Percentiles rank a stretch among this genome's conserved stretches.
phyloP scores from a whole-genome alignment of 1,284 basidiomycete species.

The Polyporus tsugae region DNA sequence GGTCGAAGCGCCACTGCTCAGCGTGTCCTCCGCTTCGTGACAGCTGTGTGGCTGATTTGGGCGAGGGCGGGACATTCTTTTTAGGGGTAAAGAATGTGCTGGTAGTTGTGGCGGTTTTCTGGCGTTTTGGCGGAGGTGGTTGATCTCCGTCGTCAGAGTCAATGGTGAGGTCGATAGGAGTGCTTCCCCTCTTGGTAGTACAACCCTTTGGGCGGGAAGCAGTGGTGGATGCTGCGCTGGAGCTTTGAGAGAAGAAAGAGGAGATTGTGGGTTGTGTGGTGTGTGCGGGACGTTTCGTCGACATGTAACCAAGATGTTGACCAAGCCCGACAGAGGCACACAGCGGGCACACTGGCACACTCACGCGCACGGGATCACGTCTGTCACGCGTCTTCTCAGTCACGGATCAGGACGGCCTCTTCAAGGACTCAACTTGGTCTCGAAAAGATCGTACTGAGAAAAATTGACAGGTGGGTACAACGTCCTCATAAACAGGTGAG shows the following conservation, averaged over 20 bases:
- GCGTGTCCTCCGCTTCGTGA: slow-evolving; percentile 29
- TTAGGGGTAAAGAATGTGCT: slow-evolving; percentile 28
- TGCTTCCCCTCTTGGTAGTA: slow-evolving; percentile 36
- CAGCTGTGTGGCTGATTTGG: slow-evolving; percentile 10
- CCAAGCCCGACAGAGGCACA: no score
- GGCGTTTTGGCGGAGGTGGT: slow-evolving; percentile 46
- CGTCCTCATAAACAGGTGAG: no score
- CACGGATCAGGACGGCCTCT: no score
- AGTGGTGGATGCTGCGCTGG: slow-evolving; percentile 35
- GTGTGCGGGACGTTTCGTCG: slow-evolving; percentile 3
- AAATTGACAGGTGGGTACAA: no score
- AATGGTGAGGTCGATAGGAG: slow-evolving; percentile 63
- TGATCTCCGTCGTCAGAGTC: slow-evolving; percentile 47
- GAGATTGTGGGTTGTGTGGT: slow-evolving; percentile 54
- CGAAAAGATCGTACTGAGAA: no score
- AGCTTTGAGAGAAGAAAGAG: slow-evolving; percentile 57
- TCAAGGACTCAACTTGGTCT: no score
- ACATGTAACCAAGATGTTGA: no score
- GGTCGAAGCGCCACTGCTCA: slow-evolving; percentile 49
- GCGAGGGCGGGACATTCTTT: slow-evolving; percentile 1
- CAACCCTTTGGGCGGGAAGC: slow-evolving; percentile 29
- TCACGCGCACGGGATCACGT: no score
- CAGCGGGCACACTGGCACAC: no score
- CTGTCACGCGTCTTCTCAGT: no score
- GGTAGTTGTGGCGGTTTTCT: slow-evolving; percentile 34